A percentile compares a stretch with the other conserved stretches of the same genome.
phyloP scores from a whole-genome alignment of 768 basidiomycete genomes.

The Mycena latifolia region DNA sequence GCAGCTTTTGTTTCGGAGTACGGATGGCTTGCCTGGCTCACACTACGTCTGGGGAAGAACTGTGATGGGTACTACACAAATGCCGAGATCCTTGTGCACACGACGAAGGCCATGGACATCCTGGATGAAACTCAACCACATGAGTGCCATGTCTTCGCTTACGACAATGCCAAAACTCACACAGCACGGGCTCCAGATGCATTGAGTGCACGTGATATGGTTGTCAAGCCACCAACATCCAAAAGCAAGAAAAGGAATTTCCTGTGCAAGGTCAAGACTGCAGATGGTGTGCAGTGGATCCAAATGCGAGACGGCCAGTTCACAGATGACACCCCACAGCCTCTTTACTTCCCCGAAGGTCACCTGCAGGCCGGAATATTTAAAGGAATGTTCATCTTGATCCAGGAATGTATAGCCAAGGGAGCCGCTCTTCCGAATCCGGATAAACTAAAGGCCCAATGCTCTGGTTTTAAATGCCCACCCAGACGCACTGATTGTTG shows the following conservation, averaged over 20 bases:
- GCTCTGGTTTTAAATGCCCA: neutral
- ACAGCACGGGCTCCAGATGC: conserved; percentile 1
- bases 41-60: neutral
- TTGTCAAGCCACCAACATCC: neutral
- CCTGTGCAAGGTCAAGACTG: neutral
- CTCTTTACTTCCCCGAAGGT: neutral
- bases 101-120: neutral
- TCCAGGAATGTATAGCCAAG: neutral
- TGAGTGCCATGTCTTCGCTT: neutral
- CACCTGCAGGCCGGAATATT: conserved; percentile 1
- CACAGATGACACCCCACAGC: neutral
- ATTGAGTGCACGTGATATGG: neutral
- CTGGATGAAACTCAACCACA: neutral
- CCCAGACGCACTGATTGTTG: neutral
- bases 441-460: neutral
- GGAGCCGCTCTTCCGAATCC: neutral
- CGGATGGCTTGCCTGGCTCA: neutral
- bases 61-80: neutral
- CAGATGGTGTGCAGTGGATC: neutral
- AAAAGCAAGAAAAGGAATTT: neutral
- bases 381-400: conserved; percentile 9
- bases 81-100: conserved; percentile 1
- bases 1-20: conserved; percentile 39
- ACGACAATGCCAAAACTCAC: conserved; percentile 10
- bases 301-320: neutral